Base-by-base conservation (phyloP, 148 eudicot species). In the Vaccinium vitisidaea region DNA sequence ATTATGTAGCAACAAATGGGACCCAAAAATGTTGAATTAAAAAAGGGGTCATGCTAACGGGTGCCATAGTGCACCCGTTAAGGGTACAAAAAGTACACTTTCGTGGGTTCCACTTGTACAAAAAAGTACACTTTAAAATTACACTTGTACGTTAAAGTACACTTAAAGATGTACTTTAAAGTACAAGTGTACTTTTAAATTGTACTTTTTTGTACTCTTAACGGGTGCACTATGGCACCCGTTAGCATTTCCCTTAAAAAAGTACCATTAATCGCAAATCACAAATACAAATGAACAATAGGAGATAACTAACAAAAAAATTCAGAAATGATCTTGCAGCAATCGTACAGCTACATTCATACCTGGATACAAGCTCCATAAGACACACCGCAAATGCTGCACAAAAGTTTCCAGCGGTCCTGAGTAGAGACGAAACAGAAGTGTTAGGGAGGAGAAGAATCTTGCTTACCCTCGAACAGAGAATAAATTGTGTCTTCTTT, bases 351-450 rank as follows among this genome's bases (percentile, higher is more conserved):
- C 14, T 81, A 83, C 61, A 79, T 74, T 78, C 49, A 85, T 84
- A 93, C 98, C 99, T 97, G 99, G 79, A 97, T 97, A 82, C 99
- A 97, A 59, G 99, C 99, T 84, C 99, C 99, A 92, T 93, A 94
- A 43, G 99, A 80, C 86, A 94, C 94, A 87, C 91, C 91, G 83
- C 99, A 97, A 82, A 97, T 94, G 94, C 98, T 94, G 81, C 99
- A 97, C 75, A 93, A 82, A 75, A 97, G 96, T 90, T 93, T 97
- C 99, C 99, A 97, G 50, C 99, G 98, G 80, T 95, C 98, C 99
- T 97, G 85, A 74, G 80, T 59, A 85, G 63, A 78, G 86, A 8
- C 74, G 49, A 8, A 79, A 39, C 69, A 16, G 52, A 63, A 77
- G 25, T 21, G 36, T 59, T 46, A 70, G 54, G 74, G 15, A 39